Evolutionary conservation across 345 rosid genomes (phyloP).

Genomic region (Eucalyptus camaldulensis): DNA sequence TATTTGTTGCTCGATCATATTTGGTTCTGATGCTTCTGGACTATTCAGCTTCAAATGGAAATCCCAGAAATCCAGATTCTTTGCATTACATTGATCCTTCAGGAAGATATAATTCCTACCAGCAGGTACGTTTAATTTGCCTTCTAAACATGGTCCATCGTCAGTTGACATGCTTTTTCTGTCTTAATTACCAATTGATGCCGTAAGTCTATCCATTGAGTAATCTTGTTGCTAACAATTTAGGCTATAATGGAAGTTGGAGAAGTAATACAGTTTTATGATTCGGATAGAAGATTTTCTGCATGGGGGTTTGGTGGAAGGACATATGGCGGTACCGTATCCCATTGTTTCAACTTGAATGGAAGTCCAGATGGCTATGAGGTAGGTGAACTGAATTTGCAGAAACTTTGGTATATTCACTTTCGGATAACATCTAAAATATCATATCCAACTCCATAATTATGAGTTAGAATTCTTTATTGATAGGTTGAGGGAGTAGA

Average conservation of each 20-base stretch:
- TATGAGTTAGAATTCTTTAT: background rate
- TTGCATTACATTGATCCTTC: constrained; percentile 81
- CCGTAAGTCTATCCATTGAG: background rate
- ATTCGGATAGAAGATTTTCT: constrained; percentile 65
- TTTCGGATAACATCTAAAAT: background rate
- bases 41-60: constrained; percentile 76
- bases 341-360: constrained; percentile 81
- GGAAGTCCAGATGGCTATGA: constrained; percentile 41
- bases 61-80: constrained; percentile 52
- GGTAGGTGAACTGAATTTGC: constrained; percentile 19
- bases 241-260: constrained; percentile 87
- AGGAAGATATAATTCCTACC: constrained; percentile 72
- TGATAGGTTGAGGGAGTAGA: constrained; percentile 73
- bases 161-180: background rate
- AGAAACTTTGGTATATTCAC: background rate
- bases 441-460: background rate
- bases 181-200: background rate
- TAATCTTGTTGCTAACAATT: background rate
- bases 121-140: constrained; percentile 24
- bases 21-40: background rate
- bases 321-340: constrained; percentile 32
- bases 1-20: background rate
- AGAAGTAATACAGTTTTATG: constrained; percentile 80
- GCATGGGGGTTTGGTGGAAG: constrained; percentile 94
- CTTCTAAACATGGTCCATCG: background rate